Base-by-base conservation (phyloP, 2,329 filamentous ascomycete species). In the Beauveria bassiana region DNA sequence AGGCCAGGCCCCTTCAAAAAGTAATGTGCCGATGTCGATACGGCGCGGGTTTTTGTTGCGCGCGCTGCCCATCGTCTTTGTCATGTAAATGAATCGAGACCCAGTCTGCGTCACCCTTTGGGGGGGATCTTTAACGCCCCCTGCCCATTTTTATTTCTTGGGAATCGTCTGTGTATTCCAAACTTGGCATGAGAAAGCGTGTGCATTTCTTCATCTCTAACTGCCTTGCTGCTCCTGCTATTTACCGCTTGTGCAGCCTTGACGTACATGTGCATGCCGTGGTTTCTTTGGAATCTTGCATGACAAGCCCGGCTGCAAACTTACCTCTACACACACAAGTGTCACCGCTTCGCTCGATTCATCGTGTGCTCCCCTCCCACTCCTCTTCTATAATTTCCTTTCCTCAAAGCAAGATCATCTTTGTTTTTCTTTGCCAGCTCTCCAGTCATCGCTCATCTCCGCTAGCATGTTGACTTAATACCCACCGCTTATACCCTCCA, bases 341-440 rank as follows among this genome's bases (percentile, higher is more conserved):
- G 55, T 47, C 31, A 58, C 55, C 55, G 45, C 55, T 58, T 57
- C n/a, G n/a, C 26, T 47, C 43, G 8, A 34, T 57, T 58, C 43
- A 58, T 31, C 43, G 20, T 12, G 28, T 45, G 12, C 12, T n/a
- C 40, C 42, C 38, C 40, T 26, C 28, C 55, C 20, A 20, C 42
- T 34, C 46, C 53, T 34, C 12, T 14, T 58, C 3, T 42, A 7
- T 31, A 7, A 26, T 49, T 34, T 38, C 6, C 28, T 45, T 34
- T 14, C 42, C 5, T 2, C 38, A 6, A 22, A 40, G 12, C n/a
- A 34, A 26, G 8, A n/a, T 22, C 40, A 22, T 34, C 45, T 38
- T 40, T 38, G 8, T 28, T 38, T 57, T 46, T 31, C 22, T 10
- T 57, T 57, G 20, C n/a, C 28, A 16, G 5, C n/a, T 16, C 28